These are phyloP conservation scores for Scutellaria galericulata DNA, from an alignment of 257 asterid genomes.

Conservation along the genomic window DNA sequence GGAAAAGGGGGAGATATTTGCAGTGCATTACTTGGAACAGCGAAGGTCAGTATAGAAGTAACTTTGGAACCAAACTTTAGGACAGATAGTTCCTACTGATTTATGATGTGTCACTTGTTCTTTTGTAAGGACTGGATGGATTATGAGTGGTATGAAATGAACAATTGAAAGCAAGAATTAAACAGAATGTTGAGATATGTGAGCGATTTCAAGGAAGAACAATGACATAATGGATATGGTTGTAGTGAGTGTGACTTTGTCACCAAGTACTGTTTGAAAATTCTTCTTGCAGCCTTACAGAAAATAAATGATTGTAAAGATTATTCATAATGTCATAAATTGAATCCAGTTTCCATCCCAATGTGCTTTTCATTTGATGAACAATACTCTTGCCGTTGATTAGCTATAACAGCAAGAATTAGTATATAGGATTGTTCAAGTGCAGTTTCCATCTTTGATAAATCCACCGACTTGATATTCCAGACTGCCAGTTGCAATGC, in stretches of 20 bases:
- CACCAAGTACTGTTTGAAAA: background rate
- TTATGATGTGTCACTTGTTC: background rate
- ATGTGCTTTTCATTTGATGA: too few species aligned
- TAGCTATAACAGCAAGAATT: too few species aligned
- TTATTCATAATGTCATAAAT: too few species aligned
- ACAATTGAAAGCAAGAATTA: slow-evolving; percentile 5
- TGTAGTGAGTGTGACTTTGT: background rate
- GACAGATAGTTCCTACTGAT: slow-evolving; percentile 5
- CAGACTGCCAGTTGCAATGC: too few species aligned
- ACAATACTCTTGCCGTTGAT: too few species aligned
- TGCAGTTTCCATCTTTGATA: too few species aligned
- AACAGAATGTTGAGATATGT: background rate
- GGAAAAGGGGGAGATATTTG: background rate
- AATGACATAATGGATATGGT: background rate
- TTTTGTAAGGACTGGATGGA: slow-evolving; percentile 1
- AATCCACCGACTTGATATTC: too few species aligned
- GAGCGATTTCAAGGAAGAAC: background rate
- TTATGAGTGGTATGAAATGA: background rate
- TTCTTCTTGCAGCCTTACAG: background rate
- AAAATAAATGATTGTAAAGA: too few species aligned
- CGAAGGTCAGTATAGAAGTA: background rate
- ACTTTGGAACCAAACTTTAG: background rate
- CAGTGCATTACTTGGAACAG: background rate
- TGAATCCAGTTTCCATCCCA: too few species aligned
- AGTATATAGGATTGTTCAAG: too few species aligned